Conservation (phyloP, 2,329 filamentous ascomycete genomes). For the Phyllosticta citrichinensis region DNA sequence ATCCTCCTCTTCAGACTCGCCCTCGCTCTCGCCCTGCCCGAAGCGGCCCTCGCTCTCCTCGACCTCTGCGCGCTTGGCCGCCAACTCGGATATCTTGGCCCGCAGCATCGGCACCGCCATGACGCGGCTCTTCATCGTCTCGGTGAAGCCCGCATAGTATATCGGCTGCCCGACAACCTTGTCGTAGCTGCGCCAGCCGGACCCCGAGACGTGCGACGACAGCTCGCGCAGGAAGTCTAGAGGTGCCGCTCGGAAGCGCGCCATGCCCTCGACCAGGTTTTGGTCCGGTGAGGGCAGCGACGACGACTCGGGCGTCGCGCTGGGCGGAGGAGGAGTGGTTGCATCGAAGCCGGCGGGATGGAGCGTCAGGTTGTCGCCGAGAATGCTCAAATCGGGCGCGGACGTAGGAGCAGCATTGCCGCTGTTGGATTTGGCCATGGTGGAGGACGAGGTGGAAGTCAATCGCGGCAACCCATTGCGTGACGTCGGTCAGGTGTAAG, state of each 20-base stretch:
- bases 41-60: conserved; percentile 58
- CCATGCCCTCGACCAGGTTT: conserved; percentile 70
- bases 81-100: conserved; percentile 64
- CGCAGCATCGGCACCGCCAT: conserved; percentile 67
- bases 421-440: neutral
- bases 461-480: neutral
- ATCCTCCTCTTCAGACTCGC: conserved; percentile 30
- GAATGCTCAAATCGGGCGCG: conserved; percentile 37
- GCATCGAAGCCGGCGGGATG: conserved; percentile 32
- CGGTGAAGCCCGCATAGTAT: conserved; percentile 85
- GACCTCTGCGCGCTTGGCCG: conserved; percentile 59
- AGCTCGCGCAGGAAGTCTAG: conserved; percentile 85
- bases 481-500: no score
- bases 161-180: conserved; percentile 81
- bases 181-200: conserved; percentile 93
- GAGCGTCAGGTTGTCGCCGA: conserved; percentile 35
- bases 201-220: conserved; percentile 82
- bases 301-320: neutral
- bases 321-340: neutral
- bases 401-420: conserved; percentile 13
- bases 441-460: neutral
- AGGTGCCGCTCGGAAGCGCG: conserved; percentile 67
- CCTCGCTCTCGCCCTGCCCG: conserved; percentile 27
- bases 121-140: conserved; percentile 75
- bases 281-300: conserved; percentile 41